Conservation (phyloP, 1,284 basidiomycete species). For the Boletus semigastroideus region DNA sequence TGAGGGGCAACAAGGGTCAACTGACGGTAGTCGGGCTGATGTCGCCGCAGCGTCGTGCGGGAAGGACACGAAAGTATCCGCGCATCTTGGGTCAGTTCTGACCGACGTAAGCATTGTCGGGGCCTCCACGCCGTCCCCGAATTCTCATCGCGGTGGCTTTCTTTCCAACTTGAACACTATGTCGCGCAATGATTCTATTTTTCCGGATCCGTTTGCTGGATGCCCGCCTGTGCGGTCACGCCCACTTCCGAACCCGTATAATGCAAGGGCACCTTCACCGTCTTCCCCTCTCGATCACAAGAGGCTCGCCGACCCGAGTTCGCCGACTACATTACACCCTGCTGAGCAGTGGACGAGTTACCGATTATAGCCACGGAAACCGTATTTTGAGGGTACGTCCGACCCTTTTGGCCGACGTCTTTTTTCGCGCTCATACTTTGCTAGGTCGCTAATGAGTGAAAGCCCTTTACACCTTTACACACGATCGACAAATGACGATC, state of each 20-base stretch:
- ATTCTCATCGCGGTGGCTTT: neutral
- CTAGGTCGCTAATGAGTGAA: no score
- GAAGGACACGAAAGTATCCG: no score
- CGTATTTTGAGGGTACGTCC: constrained; percentile 30
- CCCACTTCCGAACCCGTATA: constrained; percentile 27
- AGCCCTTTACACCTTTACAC: no score
- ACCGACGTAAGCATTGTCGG: neutral
- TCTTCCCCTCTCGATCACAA: constrained; percentile 12
- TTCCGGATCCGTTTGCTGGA: constrained; percentile 31
- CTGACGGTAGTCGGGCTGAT: no score
- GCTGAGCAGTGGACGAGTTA: constrained; percentile 32
- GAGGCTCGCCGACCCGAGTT: constrained; percentile 4
- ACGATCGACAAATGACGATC: no score
- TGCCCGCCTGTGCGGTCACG: constrained; percentile 22
- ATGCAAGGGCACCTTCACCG: constrained; percentile 4
- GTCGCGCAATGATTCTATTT: constrained; percentile 16
- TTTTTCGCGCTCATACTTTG: no score
- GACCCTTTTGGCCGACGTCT: no score
- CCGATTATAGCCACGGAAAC: constrained; percentile 30
- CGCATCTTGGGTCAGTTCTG: neutral
- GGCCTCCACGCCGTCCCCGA: neutral
- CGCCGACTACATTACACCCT: constrained; percentile 5
- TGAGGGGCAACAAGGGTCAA: no score
- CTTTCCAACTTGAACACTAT: no score
- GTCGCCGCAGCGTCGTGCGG: no score